Evolutionary conservation across 345 rosid genomes (phyloP), one percentile per base, ranked within the genome.

Genomic region (Heritiera fomes): DNA sequence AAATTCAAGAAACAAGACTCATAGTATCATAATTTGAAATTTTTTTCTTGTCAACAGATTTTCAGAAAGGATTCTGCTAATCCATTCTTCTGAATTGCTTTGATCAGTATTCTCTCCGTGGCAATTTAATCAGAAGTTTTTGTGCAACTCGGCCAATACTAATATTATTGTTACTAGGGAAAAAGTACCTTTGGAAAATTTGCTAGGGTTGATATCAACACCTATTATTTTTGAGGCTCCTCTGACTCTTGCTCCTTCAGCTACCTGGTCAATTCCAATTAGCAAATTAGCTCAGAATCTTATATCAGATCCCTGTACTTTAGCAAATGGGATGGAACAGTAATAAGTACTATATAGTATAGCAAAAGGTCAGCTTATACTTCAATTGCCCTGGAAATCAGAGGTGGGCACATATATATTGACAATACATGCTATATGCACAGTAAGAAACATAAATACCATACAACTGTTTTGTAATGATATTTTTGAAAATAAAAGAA

Each of bases 201-300:
- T 92, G 56, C 77, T 66, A 9, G 89, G 78, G 81, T 87, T 87
- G 59, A 81, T 72, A 68, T 92, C 94, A 69, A 92, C 83, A 5
- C 93, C 94, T 58, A 90, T 88, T 3, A 92, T 90, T 75, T 81
- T 88, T 9, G 91, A 86, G 14, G 93, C 92, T 62, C 94, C 94
- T 82, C 88, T 86, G 11, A 77, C 89, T 75, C 93, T 82, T 23
- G 92, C 88, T 76, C 92, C 94, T 77, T 89, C 89, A 7, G 90
- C 88, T 0, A 84, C 94, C 93, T 92, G 78, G 58, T 79, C 17
- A n/a, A 62, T 8, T 45, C 32, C 58, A 67, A 41, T 43, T 20
- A 3, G 28, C 62, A 23, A 56, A 34, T 67, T 28, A n/a, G 23
- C n/a, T 32, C 17, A 61, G 66, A 61, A 28, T 61, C 15, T 61